These are phyloP conservation scores for Citeromyces hawaiiensis DNA, from an alignment of 1,139 yeast species.

Conservation along the genomic window DNA sequence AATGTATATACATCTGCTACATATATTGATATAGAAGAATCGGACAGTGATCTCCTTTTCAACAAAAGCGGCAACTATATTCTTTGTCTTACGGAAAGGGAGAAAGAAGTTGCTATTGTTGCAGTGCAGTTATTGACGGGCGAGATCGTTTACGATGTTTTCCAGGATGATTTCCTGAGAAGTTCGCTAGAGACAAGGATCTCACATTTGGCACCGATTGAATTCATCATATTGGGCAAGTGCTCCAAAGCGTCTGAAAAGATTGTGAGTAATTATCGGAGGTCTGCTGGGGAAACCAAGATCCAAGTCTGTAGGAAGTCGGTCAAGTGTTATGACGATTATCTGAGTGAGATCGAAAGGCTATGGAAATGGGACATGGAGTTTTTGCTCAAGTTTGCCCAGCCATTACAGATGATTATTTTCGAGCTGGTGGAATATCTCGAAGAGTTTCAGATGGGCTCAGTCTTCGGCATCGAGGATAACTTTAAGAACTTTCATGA, in stretches of 20 bases:
- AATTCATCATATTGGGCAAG: conserved; percentile 33
- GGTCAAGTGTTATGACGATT: background rate
- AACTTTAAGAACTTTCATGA: conserved; percentile 39
- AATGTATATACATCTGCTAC: conserved; percentile 79
- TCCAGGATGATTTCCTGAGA: conserved; percentile 39
- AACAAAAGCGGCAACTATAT: conserved; percentile 15
- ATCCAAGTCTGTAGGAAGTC: background rate
- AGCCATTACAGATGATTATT: conserved; percentile 27
- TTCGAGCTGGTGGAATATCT: conserved; percentile 38
- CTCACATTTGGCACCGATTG: conserved; percentile 64
- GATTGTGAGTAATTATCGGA: conserved; percentile 5
- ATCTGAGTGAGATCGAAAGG: background rate
- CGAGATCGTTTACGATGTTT: conserved; percentile 57
- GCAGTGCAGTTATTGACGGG: conserved; percentile 76
- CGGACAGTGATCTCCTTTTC: conserved; percentile 16
- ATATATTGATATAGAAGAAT: conserved; percentile 51
- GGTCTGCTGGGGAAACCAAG: background rate
- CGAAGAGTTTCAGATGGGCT: conserved; percentile 45
- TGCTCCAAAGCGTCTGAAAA: conserved; percentile 19
- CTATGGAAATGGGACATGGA: conserved; percentile 5
- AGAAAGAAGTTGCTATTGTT: conserved; percentile 28
- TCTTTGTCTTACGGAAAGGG: conserved; percentile 15
- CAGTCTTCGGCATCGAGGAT: conserved; percentile 37
- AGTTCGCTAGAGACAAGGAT: conserved; percentile 63
- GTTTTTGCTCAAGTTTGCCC: conserved; percentile 7